phyloP scores from a whole-genome alignment of 108 stramenopile species.

The Pseudonitzschia pungens region DNA sequence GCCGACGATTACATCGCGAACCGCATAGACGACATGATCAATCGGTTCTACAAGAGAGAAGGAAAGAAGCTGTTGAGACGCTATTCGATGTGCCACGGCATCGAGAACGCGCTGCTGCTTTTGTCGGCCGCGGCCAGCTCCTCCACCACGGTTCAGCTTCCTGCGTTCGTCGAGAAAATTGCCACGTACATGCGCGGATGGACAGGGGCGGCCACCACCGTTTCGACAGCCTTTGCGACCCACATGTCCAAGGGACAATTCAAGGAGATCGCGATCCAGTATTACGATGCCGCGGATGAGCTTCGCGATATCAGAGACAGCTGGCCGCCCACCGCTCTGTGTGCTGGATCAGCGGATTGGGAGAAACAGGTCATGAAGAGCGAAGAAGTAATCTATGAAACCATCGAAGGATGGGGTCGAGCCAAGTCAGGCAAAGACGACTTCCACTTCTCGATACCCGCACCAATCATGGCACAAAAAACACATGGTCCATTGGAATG shows the following conservation, averaged over 20 bases:
- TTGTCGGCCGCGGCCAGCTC: not conserved
- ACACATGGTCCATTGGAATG: not conserved
- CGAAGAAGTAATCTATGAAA: not conserved
- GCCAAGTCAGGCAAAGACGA: not conserved
- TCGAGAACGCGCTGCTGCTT: not conserved
- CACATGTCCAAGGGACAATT: not conserved
- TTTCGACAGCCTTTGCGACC: not conserved
- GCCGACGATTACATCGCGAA: not conserved
- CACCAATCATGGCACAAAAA: too few species aligned
- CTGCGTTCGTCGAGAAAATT: not conserved
- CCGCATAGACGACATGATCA: not conserved
- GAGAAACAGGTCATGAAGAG: not conserved
- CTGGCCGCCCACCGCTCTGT: not conserved
- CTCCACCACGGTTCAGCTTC: not conserved
- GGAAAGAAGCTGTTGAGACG: not conserved
- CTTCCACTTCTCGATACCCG: not conserved
- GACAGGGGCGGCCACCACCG: not conserved
- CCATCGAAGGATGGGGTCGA: not conserved
- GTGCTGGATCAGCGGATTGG: not conserved
- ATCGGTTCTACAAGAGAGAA: not conserved
- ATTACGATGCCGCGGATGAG: not conserved
- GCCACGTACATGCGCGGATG: not conserved
- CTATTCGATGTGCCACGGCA: not conserved
- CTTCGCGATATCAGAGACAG: not conserved
- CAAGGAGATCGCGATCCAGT: not conserved